Evolutionary conservation across 495 filamentous ascomycete genomes (phyloP), one percentile per base, ranked within the genome.

Genomic region (Schizothecium vesticola): DNA sequence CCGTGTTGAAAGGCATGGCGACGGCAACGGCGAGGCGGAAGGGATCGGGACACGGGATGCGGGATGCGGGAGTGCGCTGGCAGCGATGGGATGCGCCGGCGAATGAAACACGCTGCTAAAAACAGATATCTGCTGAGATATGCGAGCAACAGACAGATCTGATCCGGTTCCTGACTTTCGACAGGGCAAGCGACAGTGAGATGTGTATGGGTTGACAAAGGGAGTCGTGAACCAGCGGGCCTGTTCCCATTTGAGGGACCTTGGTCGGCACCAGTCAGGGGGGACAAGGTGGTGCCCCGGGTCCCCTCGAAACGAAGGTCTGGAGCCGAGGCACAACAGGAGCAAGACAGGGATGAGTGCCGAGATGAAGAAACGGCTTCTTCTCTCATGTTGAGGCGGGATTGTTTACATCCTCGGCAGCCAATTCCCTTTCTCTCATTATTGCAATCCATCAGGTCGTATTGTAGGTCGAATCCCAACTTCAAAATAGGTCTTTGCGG

Each of bases 1-100:
- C 91, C 58, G 94, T 98, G 78, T 90, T 88, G 87, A 98, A 96
- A 70, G 92, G 92, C 94, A 98, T 97, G 23, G 65, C 82, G 69
- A 25, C 55, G 64, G 65, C 11, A 58, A 29, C 58, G 59, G 24
- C 13, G 31, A 56, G 29, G 25, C 21, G 36, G 60, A 57, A 3
- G 22, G 51, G 59, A 61, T 13, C 56, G 58, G 55, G 31, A 56
- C 13, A 43, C 61, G 69, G 36, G 31, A 56, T 11, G 63, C 61
- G 69, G 36, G 62, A 61, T 56, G 65, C 22, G 56, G 56, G 33
- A 56, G 61, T 31, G 65, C 59, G 65, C 57, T 66, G 65, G 65
- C 65, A 66, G 22, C 31, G 57, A 29, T n/a, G 43, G 19, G 43
- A 51, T 51, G 43, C 19, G 56, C 23, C 63, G 43, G 10, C 31